A percentile compares a stretch with the other conserved stretches of the same genome.
Conservation (phyloP, 2,329 filamentous ascomycete species). For the Grosmannia huntii region DNA sequence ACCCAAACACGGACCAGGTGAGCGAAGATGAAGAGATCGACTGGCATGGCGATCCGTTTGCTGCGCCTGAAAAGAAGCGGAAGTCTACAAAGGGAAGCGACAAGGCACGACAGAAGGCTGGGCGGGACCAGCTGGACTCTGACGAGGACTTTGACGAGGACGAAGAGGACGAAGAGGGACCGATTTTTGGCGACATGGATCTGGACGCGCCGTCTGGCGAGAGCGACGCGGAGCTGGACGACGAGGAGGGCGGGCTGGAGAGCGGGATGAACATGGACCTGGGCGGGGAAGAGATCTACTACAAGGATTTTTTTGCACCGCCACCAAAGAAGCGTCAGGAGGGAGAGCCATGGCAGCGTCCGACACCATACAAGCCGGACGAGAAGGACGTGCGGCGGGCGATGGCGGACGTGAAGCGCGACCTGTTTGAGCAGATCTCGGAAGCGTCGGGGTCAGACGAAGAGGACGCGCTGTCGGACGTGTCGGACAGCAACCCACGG, state of each 20-base stretch:
- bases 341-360: conserved; percentile 30
- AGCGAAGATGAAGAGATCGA: conserved; percentile 71
- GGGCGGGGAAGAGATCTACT: conserved; percentile 83
- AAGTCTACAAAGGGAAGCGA: conserved; percentile 8
- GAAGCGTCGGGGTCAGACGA: conserved; percentile 44
- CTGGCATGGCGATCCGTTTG: conserved; percentile 69
- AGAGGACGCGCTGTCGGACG: conserved; percentile 40
- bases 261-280: conserved; percentile 18
- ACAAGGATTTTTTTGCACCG: conserved; percentile 86
- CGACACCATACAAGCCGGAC: conserved; percentile 32
- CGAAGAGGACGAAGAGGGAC: conserved; percentile 50
- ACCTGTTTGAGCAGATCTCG: conserved; percentile 73
- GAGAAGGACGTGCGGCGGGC: conserved; percentile 65
- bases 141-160: conserved; percentile 16
- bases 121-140: background rate
- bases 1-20: conserved; percentile 58
- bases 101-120: background rate
- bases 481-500: conserved; percentile 53
- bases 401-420: conserved; percentile 70
- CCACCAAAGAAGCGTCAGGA: conserved; percentile 60
- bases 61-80: conserved; percentile 16
- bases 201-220: conserved; percentile 60
- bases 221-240: conserved; percentile 48
- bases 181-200: conserved; percentile 72
- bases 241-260: conserved; percentile 34